These are phyloP conservation scores for Solanum infundibuliforme DNA, from an alignment of 257 asterid species.

Conservation along the genomic window DNA sequence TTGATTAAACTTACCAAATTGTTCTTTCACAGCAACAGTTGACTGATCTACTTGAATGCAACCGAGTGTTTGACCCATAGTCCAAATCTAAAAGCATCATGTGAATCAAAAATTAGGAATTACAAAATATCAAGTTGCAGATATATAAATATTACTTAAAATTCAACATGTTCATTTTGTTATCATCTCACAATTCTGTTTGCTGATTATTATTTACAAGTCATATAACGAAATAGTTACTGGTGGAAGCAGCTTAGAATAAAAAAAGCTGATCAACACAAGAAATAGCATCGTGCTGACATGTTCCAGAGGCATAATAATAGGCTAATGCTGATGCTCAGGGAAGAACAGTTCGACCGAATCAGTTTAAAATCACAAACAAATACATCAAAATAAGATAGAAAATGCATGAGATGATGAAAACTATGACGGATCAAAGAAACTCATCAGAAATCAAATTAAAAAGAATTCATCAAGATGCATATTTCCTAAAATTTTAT, in stretches of 20 bases:
- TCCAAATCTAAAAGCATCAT: constrained; percentile 5
- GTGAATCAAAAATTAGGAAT: not conserved
- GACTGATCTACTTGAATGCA: constrained; percentile 29
- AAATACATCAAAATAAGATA: not conserved
- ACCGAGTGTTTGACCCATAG: constrained; percentile 26
- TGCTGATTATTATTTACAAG: not conserved
- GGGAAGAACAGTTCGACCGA: not conserved
- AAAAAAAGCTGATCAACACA: not conserved
- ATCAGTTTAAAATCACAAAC: not conserved
- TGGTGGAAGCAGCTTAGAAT: not conserved
- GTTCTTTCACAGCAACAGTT: constrained; percentile 23
- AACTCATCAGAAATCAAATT: not conserved
- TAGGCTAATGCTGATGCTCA: not conserved
- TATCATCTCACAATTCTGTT: not conserved
- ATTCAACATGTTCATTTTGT: not conserved
- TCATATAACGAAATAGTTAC: not conserved
- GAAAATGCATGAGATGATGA: not conserved
- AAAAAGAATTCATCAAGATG: not conserved
- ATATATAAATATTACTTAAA: not conserved
- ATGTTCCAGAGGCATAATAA: not conserved
- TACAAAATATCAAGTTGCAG: not conserved
- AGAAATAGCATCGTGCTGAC: not conserved
- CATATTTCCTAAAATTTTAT: not conserved
- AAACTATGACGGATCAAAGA: not conserved
- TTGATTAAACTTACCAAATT: constrained; percentile 17